Evolutionary conservation across 2,329 filamentous ascomycete genomes (phyloP), one percentile per base, ranked within the genome.

Genomic region (Boeremia lycopersici): DNA sequence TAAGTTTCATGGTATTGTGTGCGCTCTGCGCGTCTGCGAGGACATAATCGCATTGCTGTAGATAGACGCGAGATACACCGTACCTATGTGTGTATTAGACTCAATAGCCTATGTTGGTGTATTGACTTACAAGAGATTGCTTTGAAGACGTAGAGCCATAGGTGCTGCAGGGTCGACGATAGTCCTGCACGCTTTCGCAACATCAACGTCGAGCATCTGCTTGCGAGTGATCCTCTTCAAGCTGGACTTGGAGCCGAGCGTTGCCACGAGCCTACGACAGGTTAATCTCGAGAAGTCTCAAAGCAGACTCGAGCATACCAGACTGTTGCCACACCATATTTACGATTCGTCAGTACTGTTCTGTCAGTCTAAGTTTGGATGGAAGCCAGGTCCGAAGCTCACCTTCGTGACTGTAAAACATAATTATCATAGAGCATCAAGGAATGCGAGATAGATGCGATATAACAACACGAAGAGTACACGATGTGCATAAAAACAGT

Each of bases 351-450:
- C 50, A 99, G 85, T 56, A 99, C 85, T 87, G 45, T 29, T 19
- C 51, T 31, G 3, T 75, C 29, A 75, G 69, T 48, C 43, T 17
- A 7, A 7, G 15, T 8, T 3, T 12, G 26, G 26, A 15, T 23
- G 41, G 61, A 26, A 19, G 29, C 23, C 9, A 34, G 8, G 15
- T 48, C 28, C 31, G 36, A 39, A 39, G 53, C 87, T 71, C 80
- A 95, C 93, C 91, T 77, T 97, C 93, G 78, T 96, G 91, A 67
- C 90, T 96, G 79, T 96, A 98, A 74, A 97, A 97, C 93, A 97
- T 97, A 64, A 31, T 74, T 68, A 41, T 19, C 56, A 35, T 61
- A 51, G 54, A 46, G 62, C 53, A 57, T 47, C 43, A 30, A 48
- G 2, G 12, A 29, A 49, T 40, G 23, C 40, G 48, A 49, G 29